Evolutionary conservation across 1,139 yeast genomes (phyloP).

Genomic region (Yarrowia galli): DNA sequence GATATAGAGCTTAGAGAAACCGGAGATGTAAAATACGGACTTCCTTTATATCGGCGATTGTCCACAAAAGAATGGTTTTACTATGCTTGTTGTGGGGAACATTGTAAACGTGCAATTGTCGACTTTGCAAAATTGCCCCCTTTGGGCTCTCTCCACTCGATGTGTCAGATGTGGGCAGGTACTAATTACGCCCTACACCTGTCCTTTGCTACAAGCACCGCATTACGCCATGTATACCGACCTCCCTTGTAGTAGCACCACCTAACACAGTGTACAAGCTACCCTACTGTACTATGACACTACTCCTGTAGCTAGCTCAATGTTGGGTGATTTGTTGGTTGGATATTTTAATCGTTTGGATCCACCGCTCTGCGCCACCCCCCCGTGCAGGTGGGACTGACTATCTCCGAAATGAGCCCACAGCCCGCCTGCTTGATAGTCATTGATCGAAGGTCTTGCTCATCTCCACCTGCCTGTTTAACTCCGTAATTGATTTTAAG

Average conservation of each 20-base stretch:
- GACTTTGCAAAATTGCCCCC: background rate
- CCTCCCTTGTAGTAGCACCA: too few relatives aligned
- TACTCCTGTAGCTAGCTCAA: background rate
- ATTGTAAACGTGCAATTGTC: too few relatives aligned
- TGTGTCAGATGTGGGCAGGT: background rate
- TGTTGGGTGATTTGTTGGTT: background rate
- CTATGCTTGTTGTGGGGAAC: too few relatives aligned
- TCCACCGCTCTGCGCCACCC: background rate
- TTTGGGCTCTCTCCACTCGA: background rate
- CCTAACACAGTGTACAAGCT: too few relatives aligned
- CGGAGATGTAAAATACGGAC: background rate
- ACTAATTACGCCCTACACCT: too few relatives aligned
- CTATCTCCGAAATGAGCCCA: slow-evolving; percentile 1
- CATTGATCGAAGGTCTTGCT: background rate
- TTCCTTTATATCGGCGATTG: background rate
- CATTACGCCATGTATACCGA: too few relatives aligned
- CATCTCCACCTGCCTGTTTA: slow-evolving; percentile 25
- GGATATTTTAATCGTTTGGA: background rate
- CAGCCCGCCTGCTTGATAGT: background rate
- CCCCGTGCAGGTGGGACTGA: too few relatives aligned
- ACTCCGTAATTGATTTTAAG: slow-evolving; percentile 7
- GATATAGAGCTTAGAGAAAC: too few relatives aligned
- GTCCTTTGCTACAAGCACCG: too few relatives aligned
- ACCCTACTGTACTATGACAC: background rate
- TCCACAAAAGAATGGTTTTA: too few relatives aligned